phyloP scores from a whole-genome alignment of 495 filamentous ascomycete genomes.

The Xylaria nigripes region DNA sequence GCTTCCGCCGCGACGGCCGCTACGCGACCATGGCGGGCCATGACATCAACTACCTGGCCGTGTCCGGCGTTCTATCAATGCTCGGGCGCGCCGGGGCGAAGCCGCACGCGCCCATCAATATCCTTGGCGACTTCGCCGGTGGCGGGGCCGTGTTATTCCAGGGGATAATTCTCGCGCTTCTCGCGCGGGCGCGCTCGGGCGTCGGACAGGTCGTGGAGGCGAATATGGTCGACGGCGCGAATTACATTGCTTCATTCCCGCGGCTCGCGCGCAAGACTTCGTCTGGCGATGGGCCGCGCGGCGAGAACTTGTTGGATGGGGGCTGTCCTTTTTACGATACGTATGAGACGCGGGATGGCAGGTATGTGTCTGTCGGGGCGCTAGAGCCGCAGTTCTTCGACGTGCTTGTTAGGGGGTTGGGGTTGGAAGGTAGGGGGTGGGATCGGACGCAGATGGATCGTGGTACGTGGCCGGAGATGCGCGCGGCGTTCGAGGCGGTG shows the following conservation, averaged over 20 bases:
- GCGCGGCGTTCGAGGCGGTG: conserved; percentile 46
- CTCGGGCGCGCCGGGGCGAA: conserved; percentile 60
- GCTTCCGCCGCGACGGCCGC: conserved; percentile 77
- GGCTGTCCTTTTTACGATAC: conserved; percentile 83
- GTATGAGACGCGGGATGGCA: conserved; percentile 75
- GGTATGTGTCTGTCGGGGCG: conserved; percentile 84
- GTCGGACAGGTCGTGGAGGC: conserved; percentile 83
- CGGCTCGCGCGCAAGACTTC: conserved; percentile 53
- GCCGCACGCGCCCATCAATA: conserved; percentile 72
- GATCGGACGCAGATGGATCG: conserved; percentile 49
- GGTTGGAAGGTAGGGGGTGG: conserved; percentile 43
- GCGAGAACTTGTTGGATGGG: conserved; percentile 71
- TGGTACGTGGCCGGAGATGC: conserved; percentile 56
- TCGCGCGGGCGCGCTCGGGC: conserved; percentile 50
- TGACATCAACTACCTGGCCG: conserved; percentile 94
- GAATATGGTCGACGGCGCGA: conserved; percentile 90
- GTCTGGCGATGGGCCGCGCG: conserved; percentile 54
- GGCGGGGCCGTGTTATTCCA: conserved; percentile 73
- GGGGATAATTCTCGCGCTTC: conserved; percentile 57
- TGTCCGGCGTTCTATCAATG: conserved; percentile 69
- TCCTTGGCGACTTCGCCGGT: conserved; percentile 85
- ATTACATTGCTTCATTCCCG: conserved; percentile 68
- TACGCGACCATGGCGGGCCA: conserved; percentile 91
- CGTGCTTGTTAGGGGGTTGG: conserved; percentile 56
- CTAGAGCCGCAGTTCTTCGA: conserved; percentile 80